phyloP scores from a whole-genome alignment of 192 early-diverging fungal species.

The Thamnidium elegans region DNA sequence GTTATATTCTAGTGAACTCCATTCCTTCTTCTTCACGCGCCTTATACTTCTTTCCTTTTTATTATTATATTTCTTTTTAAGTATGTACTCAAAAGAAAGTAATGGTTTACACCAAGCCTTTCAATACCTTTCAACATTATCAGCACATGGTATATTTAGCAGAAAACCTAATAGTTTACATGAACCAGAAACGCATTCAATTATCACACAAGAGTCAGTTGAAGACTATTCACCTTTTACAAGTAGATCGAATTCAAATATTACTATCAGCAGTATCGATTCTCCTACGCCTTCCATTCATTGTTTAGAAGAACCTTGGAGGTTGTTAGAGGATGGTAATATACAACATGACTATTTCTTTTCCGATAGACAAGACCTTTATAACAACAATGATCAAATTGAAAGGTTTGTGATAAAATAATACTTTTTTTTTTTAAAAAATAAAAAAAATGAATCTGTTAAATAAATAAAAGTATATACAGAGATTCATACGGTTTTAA shows the following conservation, averaged over 20 bases:
- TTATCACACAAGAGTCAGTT: conserved; percentile 1
- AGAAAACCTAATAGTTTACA: neutral
- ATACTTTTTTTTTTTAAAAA: neutral
- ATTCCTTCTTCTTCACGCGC: neutral
- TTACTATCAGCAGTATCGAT: conserved; percentile 2
- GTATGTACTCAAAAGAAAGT: neutral
- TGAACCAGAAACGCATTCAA: neutral
- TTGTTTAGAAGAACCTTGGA: neutral
- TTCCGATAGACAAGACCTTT: conserved; percentile 4
- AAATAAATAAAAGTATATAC: neutral
- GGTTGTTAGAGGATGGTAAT: neutral
- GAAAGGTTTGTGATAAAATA: conserved; percentile 3
- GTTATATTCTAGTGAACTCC: neutral
- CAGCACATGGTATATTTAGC: conserved; percentile 12
- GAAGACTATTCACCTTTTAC: conserved; percentile 11
- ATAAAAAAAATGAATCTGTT: neutral
- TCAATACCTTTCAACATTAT: conserved; percentile 3
- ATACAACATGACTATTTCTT: conserved; percentile 10
- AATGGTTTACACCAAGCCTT: conserved; percentile 6
- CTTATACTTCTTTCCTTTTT: neutral
- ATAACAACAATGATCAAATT: neutral
- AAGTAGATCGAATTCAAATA: conserved; percentile 7
- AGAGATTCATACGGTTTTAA: conserved; percentile 59
- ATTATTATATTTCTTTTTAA: no score
- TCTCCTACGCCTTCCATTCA: neutral